Conservation (phyloP, 2,329 filamentous ascomycete genomes). For the Clarireedia hainanense region DNA sequence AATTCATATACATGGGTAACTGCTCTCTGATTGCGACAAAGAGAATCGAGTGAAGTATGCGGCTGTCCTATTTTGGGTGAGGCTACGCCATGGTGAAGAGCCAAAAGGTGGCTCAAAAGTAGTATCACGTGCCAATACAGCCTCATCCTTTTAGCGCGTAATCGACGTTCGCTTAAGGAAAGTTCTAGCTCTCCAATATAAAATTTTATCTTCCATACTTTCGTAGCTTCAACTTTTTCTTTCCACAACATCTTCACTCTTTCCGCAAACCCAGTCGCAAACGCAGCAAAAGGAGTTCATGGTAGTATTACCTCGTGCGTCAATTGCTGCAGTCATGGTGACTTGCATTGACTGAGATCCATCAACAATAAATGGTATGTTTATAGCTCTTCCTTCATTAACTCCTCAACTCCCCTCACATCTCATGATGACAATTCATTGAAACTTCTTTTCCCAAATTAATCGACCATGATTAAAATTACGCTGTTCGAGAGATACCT, state of each 20-base stretch:
- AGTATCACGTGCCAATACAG: not conserved
- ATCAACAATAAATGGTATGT: constrained; percentile 14
- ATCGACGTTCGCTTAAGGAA: constrained; percentile 1
- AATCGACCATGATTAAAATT: constrained; percentile 81
- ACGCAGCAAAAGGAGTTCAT: not conserved
- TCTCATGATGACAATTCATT: constrained; percentile 59
- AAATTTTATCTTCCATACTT: not conserved
- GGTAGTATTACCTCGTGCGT: not conserved
- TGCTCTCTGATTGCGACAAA: too few relatives aligned
- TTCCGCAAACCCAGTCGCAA: not conserved
- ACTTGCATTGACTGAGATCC: not conserved
- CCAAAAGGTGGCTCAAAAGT: not conserved
- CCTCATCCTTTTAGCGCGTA: not conserved
- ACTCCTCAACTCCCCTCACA: constrained; percentile 1
- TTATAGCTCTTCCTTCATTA: not conserved
- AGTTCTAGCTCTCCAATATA: not conserved
- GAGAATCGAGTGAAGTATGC: too few relatives aligned
- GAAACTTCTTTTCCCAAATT: constrained; percentile 78
- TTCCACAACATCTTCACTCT: not conserved
- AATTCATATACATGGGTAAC: too few relatives aligned
- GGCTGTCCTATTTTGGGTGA: too few relatives aligned
- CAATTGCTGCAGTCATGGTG: not conserved
- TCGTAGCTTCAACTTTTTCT: not conserved
- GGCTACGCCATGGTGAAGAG: too few relatives aligned
- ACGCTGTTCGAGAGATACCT: constrained; percentile 55